Base-by-base conservation (phyloP, 768 basidiomycete genomes). In the Trichaptum fuscoviolaceum region DNA sequence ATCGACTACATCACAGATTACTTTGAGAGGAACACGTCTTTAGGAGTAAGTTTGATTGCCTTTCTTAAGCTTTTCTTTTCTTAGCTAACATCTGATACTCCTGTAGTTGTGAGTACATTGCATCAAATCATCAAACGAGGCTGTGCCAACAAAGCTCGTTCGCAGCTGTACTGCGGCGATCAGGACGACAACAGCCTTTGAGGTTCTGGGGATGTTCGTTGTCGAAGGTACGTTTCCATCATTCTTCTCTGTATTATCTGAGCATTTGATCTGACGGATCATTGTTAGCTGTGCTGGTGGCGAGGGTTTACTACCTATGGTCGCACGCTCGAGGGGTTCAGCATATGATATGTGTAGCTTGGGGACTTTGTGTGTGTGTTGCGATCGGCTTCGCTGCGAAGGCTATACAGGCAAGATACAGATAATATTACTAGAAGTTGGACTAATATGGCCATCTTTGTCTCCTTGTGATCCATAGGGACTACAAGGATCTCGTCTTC, bases 51-150 rank as follows among this genome's bases (percentile, higher is more conserved):
- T 61, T 61, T 61, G 42, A 52, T 52, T 12, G 42, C 30, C 15
- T 25, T 61, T 61, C 30, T 24, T 17, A 61, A 61, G 24, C n/a
- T 24, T 61, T 3, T 34, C 59, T 25, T 25, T 17, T 61, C 25
- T 15, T 12, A 34, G 25, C 24, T 25, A 61, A 61, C 59, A 9
- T 61, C 24, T 61, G 59, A 61, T 25, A 17, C 3, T 18, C 8
- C 8, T 34, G 59, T 18, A 61, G 59, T 61, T 61, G 59, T 61
- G 59, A 61, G 59, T 61, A 52, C 42, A 61, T 61, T 9, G 15
- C 30, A 30, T 61, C 30, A 25, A 5, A 24, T 24, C 25, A 25
- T 25, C 59, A 61, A 24, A 12, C 15, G 15, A 20, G 42, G 42
- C 42, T 52, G 42, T 34, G 59, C 59, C 12, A 24, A 61, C 24